A percentile compares a stretch with the other conserved stretches of the same genome.
These are phyloP conservation scores for Fraxinus floribunda DNA, from an alignment of 305 asterid species.

Conservation along the genomic window DNA sequence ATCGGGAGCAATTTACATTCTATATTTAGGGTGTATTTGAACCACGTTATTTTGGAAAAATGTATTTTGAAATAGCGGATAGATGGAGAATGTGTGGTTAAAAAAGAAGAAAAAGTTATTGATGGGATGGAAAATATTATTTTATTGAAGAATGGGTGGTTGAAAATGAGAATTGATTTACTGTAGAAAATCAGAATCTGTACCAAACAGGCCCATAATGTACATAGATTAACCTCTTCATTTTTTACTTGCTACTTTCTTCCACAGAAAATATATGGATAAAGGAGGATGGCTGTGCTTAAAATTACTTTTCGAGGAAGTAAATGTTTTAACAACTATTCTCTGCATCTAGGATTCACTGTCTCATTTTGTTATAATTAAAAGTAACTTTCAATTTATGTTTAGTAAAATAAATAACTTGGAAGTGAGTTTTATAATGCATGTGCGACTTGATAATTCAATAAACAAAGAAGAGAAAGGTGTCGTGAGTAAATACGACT, in stretches of 20 bases:
- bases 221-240: background rate
- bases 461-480: background rate
- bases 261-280: background rate
- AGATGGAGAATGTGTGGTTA: too few relatives aligned
- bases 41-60: too few relatives aligned
- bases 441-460: background rate
- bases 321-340: too few relatives aligned
- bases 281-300: background rate
- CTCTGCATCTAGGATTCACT: too few relatives aligned
- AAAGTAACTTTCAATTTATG: background rate
- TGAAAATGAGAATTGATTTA: too few relatives aligned
- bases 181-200: too few relatives aligned
- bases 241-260: background rate
- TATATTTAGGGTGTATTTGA: too few relatives aligned
- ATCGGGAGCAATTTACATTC: too few relatives aligned
- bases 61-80: too few relatives aligned
- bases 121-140: too few relatives aligned
- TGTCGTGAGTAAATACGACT: background rate
- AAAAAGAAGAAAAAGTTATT: too few relatives aligned
- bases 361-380: background rate
- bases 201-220: background rate
- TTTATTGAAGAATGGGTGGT: too few relatives aligned
- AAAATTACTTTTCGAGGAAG: background rate
- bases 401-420: background rate
- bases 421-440: background rate